Evolutionary conservation across 768 basidiomycete genomes (phyloP), one percentile per base, ranked within the genome.

Genomic region (Russula ochroleuca): DNA sequence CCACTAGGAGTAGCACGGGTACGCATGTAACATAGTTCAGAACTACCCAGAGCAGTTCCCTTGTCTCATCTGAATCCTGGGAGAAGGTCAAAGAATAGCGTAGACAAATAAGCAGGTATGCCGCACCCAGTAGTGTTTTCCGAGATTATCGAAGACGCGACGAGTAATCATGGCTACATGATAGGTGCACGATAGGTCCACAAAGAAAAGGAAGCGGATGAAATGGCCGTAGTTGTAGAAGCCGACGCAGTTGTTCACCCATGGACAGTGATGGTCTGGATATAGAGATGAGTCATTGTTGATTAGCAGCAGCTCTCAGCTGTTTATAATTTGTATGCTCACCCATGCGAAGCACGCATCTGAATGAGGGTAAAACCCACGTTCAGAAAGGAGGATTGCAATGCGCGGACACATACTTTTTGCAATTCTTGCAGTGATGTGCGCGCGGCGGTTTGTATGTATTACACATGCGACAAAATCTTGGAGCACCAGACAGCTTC

Each of bases 161-260:
- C 77, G 75, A 2, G 85, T 85, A 38, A 98, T 77, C 89, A 98
- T 94, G n/a, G 73, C 77, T 50, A 94, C 71, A 70, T 99, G 95
- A 70, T 94, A 97, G 21, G 80, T 79, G 71, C 94, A 96, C 2
- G 94, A 85, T n/a, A 93, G 19, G 72, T 97, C 92, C 57, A 98
- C 94, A 68, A 81, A 96, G 75, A 95, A 89, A 0, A 98, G 82
- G 77, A 98, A 98, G 21, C 94, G 89, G 57, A 97, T 77, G 69
- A 93, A 93, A 74, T 91, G 82, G 1, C 88, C 89, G 67, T 97
- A 87, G 73, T 98, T 99, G 76, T 80, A 84, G 73, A 93, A 88
- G 0, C 97, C 97, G 66, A 99, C 89, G 71, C 95, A 96, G 69
- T 94, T 98, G 73, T 93, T 88, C 37, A 94, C 85, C 93, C 92